Evolutionary conservation across 805 yeast species (phyloP), one percentile per base, ranked within the genome.

Genomic region (Priceomyces haplophilus): DNA sequence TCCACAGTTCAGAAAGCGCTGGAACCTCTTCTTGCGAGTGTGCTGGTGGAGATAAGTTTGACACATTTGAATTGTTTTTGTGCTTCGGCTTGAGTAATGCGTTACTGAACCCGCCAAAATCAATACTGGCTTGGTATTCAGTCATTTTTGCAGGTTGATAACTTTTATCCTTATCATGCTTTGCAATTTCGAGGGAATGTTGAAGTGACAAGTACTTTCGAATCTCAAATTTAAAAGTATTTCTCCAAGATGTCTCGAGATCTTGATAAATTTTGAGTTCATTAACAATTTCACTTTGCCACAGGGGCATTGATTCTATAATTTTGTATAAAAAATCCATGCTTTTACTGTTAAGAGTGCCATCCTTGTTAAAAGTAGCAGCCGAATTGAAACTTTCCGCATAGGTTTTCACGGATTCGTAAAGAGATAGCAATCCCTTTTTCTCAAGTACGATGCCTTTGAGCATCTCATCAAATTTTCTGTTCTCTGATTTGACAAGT

Each of bases 51-150:
- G 36, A n/a, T 31, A 15, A 10, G 24, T 17, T 25, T 4, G 42
- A 40, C 2, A 34, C 24, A 16, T 21, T 33, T 40, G 13, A 15
- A 23, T n/a, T 23, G n/a, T 27, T 40, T 16, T 42, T 44, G 19
- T 13, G 43, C 17, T 34, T 38, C 1, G 47, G 30, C 25, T 55
- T 58, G 24, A 55, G 52, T 29, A 58, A 48, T 2, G 67, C 67
- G 45, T 61, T 62, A 34, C 49, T 47, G 38, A 48, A 54, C 4
- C 75, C 73, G 0, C 73, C 74, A 55, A 67, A 69, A 25, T 62
- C 65, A 35, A 67, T 50, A 33, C 69, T 60, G 4, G 72, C 73
- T 41, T 59, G 64, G 43, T 61, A 54, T 43, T 69, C 74, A 6
- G 61, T 58, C 40, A 64, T 39, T 38, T 52, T 56, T 7, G 51